Conservation (phyloP, 495 filamentous ascomycete genomes). For the Tuber brumale region DNA sequence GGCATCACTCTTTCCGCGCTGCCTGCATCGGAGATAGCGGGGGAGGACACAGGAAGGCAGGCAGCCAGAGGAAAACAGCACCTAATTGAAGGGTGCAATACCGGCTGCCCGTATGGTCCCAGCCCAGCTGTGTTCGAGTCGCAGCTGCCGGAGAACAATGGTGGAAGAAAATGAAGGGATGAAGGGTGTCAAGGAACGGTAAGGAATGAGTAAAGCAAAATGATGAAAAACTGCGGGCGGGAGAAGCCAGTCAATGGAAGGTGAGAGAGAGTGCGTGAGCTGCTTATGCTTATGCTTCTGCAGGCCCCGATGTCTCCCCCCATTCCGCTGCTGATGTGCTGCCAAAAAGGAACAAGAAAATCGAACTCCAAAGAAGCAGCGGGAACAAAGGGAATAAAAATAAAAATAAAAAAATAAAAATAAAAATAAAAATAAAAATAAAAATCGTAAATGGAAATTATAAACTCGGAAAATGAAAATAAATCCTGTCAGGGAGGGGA, state of each 20-base stretch:
- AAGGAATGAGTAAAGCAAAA: conserved; percentile 23
- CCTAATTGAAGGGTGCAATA: conserved; percentile 26
- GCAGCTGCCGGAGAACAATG: conserved; percentile 4
- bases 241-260: conserved; percentile 19
- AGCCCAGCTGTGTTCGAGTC: background rate
- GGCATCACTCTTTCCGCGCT: conserved; percentile 38
- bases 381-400: background rate
- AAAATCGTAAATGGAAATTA: background rate
- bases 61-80: conserved; percentile 32
- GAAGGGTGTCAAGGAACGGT: background rate
- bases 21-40: conserved; percentile 40
- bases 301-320: conserved; percentile 17
- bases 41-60: conserved; percentile 19
- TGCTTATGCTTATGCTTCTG: background rate
- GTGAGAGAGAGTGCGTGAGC: conserved; percentile 4
- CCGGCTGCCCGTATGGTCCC: background rate
- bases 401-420: background rate
- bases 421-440: background rate
- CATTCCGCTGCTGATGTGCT: conserved; percentile 1
- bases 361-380: background rate
- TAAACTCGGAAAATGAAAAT: background rate
- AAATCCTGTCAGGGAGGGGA: conserved; percentile 13
- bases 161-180: background rate
- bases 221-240: conserved; percentile 20
- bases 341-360: background rate